A percentile compares a stretch with the other conserved stretches of the same genome.
These are phyloP conservation scores for Pestalotiopsis sp. DNA, from an alignment of 2,329 filamentous ascomycete species.

Conservation along the genomic window DNA sequence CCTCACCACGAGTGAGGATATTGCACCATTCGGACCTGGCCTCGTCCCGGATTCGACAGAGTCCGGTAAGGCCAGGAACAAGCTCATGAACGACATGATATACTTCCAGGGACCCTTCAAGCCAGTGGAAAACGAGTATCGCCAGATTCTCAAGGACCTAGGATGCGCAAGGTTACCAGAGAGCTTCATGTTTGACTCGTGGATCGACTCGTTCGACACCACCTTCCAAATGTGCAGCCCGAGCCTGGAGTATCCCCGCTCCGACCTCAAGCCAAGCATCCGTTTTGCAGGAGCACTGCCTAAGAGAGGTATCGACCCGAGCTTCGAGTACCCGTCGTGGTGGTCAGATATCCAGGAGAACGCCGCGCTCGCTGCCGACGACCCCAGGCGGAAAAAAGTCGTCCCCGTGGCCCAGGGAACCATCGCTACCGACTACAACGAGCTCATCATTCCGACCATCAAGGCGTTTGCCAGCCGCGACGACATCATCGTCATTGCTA, in stretches of 20 bases:
- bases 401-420: constrained; percentile 51
- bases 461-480: constrained; percentile 38
- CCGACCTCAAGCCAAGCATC: constrained; percentile 37
- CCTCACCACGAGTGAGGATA: constrained; percentile 29
- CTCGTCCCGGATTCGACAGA: constrained; percentile 29
- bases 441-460: constrained; percentile 47
- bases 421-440: constrained; percentile 34
- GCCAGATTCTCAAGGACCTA: not conserved
- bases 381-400: constrained; percentile 33
- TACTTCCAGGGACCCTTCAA: constrained; percentile 11
- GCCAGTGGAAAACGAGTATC: constrained; percentile 4
- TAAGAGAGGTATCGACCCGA: constrained; percentile 26
- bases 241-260: constrained; percentile 33
- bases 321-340: constrained; percentile 40
- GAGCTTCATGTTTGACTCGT: constrained; percentile 26
- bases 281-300: constrained; percentile 44
- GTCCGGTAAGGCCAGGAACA: constrained; percentile 29
- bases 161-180: constrained; percentile 15
- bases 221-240: constrained; percentile 36
- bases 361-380: constrained; percentile 13
- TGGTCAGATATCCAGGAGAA: constrained; percentile 42
- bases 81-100: constrained; percentile 13
- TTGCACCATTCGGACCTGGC: constrained; percentile 30
- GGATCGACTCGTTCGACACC: constrained; percentile 30
- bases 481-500: constrained; percentile 40